phyloP scores from a whole-genome alignment of 2,329 filamentous ascomycete species.

The Beauveria medogensis region DNA sequence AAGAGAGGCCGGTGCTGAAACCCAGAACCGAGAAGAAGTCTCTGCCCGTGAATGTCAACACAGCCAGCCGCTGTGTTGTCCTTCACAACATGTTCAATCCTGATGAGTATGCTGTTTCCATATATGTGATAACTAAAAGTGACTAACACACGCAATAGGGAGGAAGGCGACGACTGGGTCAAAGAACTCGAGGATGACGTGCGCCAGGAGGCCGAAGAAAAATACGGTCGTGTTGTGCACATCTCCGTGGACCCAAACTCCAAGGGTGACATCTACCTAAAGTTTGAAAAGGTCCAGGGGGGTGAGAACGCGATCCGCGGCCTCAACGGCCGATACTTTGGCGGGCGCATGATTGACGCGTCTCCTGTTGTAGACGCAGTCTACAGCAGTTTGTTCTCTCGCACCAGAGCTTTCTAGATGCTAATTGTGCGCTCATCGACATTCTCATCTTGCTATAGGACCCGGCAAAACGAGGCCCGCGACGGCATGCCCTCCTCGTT shows the following conservation, averaged over 20 bases:
- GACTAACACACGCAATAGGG: constrained; percentile 46
- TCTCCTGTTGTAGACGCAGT: constrained; percentile 96
- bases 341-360: constrained; percentile 84
- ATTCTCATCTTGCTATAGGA: constrained; percentile 9
- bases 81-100: constrained; percentile 95
- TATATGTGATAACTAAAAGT: not conserved
- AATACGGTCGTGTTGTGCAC: constrained; percentile 97
- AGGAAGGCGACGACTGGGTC: constrained; percentile 80
- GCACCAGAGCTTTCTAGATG: constrained; percentile 67
- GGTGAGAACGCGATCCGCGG: constrained; percentile 97
- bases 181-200: constrained; percentile 94
- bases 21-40: constrained; percentile 73
- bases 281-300: constrained; percentile 91
- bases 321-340: constrained; percentile 94
- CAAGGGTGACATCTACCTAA: constrained; percentile 93
- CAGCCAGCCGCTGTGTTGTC: constrained; percentile 87
- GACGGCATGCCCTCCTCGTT: not conserved
- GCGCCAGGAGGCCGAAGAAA: constrained; percentile 81
- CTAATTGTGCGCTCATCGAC: constrained; percentile 6
- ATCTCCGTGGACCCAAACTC: constrained; percentile 91
- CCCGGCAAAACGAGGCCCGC: not conserved
- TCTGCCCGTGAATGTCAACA: constrained; percentile 77
- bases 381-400: constrained; percentile 93
- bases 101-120: constrained; percentile 60
- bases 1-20: constrained; percentile 65